Percentiles rank a stretch among this genome's conserved stretches.
Conservation (phyloP, 805 yeast genomes). For the Suhomyces sp. region DNA sequence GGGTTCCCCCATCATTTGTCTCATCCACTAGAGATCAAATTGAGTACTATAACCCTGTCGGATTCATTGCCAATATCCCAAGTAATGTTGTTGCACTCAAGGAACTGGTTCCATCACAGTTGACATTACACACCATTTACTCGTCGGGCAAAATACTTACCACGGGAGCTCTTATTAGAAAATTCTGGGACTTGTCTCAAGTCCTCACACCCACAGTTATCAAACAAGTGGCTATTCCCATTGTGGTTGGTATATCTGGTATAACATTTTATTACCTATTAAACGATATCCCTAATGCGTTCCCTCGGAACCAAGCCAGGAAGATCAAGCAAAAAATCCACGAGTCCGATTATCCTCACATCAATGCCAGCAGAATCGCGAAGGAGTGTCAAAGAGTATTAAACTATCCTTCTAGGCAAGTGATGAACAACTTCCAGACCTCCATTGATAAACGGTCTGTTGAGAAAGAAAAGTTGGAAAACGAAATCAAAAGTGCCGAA, state of each 20-base stretch:
- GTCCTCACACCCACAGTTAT: conserved; percentile 38
- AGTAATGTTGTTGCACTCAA: conserved; percentile 29
- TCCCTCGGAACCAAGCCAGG: conserved; percentile 76
- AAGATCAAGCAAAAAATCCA: conserved; percentile 63
- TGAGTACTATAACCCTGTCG: conserved; percentile 31
- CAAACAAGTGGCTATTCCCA: conserved; percentile 52
- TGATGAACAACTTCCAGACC: conserved; percentile 65
- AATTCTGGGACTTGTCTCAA: conserved; percentile 31
- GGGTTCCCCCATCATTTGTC: conserved; percentile 33
- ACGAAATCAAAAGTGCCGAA: conserved; percentile 53
- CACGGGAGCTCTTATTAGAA: conserved; percentile 41
- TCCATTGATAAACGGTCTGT: conserved; percentile 58
- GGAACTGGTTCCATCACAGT: conserved; percentile 32
- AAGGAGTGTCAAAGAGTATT: conserved; percentile 81
- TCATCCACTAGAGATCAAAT: conserved; percentile 26
- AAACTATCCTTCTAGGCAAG: conserved; percentile 78
- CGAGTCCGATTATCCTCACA: conserved; percentile 71
- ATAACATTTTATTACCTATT: conserved; percentile 61
- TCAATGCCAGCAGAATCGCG: conserved; percentile 73
- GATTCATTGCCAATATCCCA: conserved; percentile 28
- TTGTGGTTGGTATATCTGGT: conserved; percentile 47
- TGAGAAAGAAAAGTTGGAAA: conserved; percentile 55
- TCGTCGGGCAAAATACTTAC: conserved; percentile 39
- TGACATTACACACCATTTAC: conserved; percentile 40
- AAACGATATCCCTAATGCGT: conserved; percentile 83